Conservation (phyloP, 352 stramenopile genomes). For the Pythium biforme region DNA sequence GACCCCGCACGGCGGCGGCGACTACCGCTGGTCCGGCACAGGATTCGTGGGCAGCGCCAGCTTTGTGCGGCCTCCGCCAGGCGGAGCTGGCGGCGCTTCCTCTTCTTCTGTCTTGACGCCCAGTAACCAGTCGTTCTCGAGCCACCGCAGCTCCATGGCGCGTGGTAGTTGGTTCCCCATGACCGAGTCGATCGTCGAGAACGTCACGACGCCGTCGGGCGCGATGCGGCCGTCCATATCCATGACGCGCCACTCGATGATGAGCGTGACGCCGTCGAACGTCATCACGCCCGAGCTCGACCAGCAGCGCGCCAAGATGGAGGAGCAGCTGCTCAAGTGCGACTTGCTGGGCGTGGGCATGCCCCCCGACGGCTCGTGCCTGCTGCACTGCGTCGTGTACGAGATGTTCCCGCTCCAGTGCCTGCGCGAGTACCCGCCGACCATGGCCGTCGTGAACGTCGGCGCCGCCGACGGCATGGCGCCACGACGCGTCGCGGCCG, state of each 20-base stretch:
- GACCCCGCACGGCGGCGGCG: conserved; percentile 26
- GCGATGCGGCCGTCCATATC: conserved; percentile 35
- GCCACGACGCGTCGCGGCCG: conserved; percentile 60
- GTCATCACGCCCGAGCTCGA: conserved; percentile 71
- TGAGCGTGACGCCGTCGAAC: conserved; percentile 60
- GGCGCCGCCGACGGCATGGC: conserved; percentile 76
- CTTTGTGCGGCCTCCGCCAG: conserved; percentile 40
- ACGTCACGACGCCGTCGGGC: conserved; percentile 11
- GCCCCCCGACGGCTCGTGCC: conserved; percentile 76
- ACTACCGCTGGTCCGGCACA: conserved; percentile 83
- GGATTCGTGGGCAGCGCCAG: conserved; percentile 69
- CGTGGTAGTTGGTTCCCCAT: conserved; percentile 67
- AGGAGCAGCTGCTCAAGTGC: conserved; percentile 57
- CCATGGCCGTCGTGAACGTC: conserved; percentile 81
- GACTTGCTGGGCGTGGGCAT: conserved; percentile 76
- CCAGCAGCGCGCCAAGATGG: conserved; percentile 76
- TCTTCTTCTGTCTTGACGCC: conserved; percentile 14
- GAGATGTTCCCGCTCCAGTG: conserved; percentile 84
- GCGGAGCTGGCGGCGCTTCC: conserved; percentile 10
- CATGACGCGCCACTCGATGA: conserved; percentile 42
- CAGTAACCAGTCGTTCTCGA: conserved; percentile 35
- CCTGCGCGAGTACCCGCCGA: conserved; percentile 62
- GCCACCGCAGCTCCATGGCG: conserved; percentile 24
- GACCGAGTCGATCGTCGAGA: conserved; percentile 26
- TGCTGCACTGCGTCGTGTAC: conserved; percentile 84